These are phyloP conservation scores for Opeltia flavorubescens DNA, from an alignment of 495 filamentous ascomycete genomes.

Conservation along the genomic window DNA sequence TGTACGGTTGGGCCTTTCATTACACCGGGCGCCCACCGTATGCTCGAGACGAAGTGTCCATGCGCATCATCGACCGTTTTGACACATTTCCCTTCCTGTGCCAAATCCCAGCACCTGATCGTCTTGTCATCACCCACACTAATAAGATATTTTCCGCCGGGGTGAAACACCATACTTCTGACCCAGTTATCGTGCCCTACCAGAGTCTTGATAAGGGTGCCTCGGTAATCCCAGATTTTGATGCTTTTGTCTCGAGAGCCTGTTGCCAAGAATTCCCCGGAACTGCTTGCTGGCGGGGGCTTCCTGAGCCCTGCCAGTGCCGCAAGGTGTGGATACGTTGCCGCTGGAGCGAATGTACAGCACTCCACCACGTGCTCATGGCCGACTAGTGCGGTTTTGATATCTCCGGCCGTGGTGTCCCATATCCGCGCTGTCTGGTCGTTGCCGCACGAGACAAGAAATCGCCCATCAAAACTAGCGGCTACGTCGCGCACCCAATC, in stretches of 20 bases:
- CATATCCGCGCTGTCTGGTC: slow-evolving; percentile 74
- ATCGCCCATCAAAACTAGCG: slow-evolving; percentile 72
- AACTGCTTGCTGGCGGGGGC: slow-evolving; percentile 53
- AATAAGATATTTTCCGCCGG: slow-evolving; percentile 83
- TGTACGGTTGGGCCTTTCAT: slow-evolving; percentile 41
- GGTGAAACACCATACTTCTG: slow-evolving; percentile 74
- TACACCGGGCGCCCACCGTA: slow-evolving; percentile 83
- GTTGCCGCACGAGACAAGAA: slow-evolving; percentile 65
- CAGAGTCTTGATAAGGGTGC: slow-evolving; percentile 75
- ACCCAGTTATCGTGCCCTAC: slow-evolving; percentile 96
- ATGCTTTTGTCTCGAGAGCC: slow-evolving; percentile 87
- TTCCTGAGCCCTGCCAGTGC: slow-evolving; percentile 75
- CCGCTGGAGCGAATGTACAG: slow-evolving; percentile 72
- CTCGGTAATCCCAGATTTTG: slow-evolving; percentile 76
- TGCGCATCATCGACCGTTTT: slow-evolving; percentile 70
- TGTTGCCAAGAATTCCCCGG: slow-evolving; percentile 83
- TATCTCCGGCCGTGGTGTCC: slow-evolving; percentile 63
- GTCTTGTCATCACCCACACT: slow-evolving; percentile 84
- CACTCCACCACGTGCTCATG: slow-evolving; percentile 88
- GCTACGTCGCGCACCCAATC: slow-evolving; percentile 84
- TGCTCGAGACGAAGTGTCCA: slow-evolving; percentile 73
- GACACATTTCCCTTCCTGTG: slow-evolving; percentile 81
- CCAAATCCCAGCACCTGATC: slow-evolving; percentile 86
- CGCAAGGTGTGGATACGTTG: slow-evolving; percentile 63
- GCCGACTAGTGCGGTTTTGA: slow-evolving; percentile 67